Base-by-base conservation (phyloP, 345 rosid species). In the rapeseed (Brassica napus) region DNA sequence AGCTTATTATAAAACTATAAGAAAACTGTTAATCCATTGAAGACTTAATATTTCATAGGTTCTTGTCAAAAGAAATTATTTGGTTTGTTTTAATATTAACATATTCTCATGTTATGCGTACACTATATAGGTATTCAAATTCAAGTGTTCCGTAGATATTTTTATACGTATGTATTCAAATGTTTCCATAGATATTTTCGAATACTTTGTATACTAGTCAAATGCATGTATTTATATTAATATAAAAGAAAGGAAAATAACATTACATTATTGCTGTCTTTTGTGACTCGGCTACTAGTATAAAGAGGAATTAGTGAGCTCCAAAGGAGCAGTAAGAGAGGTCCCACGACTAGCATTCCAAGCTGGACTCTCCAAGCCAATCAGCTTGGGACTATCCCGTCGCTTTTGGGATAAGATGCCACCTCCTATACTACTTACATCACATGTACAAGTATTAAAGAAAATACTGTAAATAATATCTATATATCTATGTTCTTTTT, bases 341-440 rank as follows among this genome's bases (percentile, higher is more conserved):
- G 83, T 54, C 79, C 79, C 68, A 73, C 59, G 55, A 55, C 26
- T 23, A n/a, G 39, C 18, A 34, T 70, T 70, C 83, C 83, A 70
- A 65, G 83, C 73, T 57, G 83, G 83, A 75, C 42, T 65, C 54
- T 58, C 23, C 23, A 4, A 80, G 24, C 83, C 83, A 80, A 75
- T 80, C 79, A 80, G 37, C 64, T 69, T 74, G 3, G 14, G 75
- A 49, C 44, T 61, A 52, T 52, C 31, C 75, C 65, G 30, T 54
- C 72, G 71, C 83, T 80, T 71, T 80, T 64, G 76, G 62, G 80
- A 80, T 80, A 80, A 80, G 83, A 75, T 70, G 63, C 83, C 76
- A 71, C 77, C 32, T 80, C 72, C 63, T 42, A 32, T 64, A 39
- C 75, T 63, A 39, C 2, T 69, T 63, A 12, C 65, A 62, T 63